Evolutionary conservation across 2,329 filamentous ascomycete genomes (phyloP).

Genomic region (Pseudogymnoascus sp.): DNA sequence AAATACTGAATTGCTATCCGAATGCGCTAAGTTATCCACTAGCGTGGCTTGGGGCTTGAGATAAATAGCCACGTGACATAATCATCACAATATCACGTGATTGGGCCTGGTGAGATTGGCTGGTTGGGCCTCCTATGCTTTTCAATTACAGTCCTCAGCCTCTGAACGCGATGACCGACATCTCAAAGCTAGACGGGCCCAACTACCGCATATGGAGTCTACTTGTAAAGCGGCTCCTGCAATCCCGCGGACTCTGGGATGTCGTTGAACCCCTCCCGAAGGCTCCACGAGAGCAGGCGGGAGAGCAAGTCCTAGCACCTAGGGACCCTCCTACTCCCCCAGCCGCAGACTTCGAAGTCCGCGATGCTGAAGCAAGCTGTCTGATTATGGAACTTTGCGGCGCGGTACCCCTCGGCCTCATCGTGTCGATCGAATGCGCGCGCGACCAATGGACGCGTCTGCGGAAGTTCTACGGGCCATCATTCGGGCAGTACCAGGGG

Average conservation of each 20-base stretch:
- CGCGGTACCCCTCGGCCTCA: not conserved
- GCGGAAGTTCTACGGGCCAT: not conserved
- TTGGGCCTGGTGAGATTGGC: not conserved
- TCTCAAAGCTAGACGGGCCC: not conserved
- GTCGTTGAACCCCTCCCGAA: not conserved
- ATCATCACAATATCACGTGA: not conserved
- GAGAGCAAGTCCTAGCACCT: not conserved
- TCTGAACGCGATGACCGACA: not conserved
- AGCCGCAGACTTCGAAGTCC: not conserved
- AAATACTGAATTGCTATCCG: slow-evolving; percentile 4
- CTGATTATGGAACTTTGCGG: not conserved
- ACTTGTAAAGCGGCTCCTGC: not conserved
- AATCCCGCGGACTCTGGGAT: not conserved
- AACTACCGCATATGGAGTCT: not conserved
- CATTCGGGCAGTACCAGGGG: not conserved
- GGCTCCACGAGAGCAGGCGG: not conserved
- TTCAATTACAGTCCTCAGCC: not conserved
- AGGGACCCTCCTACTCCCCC: not conserved
- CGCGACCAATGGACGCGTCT: not conserved
- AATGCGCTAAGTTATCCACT: not conserved
- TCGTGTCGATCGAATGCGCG: not conserved
- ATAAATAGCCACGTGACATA: not conserved
- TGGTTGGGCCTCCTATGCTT: not conserved
- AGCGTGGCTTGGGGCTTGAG: not conserved
- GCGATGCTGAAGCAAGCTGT: not conserved